Evolutionary conservation across 2,329 filamentous ascomycete species (phyloP), one percentile per base, ranked within the genome.

Genomic region (Neopestalotiopsis rosae): DNA sequence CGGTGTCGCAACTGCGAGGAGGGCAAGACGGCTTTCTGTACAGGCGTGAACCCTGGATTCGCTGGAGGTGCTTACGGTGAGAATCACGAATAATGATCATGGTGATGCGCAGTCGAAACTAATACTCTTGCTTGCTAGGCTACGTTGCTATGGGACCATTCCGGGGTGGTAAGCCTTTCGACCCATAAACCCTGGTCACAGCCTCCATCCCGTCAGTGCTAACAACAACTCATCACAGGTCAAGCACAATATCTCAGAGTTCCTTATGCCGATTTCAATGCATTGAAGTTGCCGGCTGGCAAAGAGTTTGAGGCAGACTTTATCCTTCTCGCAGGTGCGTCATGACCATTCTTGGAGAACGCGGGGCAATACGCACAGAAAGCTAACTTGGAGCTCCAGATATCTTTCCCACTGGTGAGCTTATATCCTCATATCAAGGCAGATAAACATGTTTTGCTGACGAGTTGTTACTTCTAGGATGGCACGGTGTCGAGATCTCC

Each of bases 231-330:
- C 12, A 14, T 34, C 49, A 28, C 84, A 68, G 86, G 87, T 14
- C 88, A 91, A 75, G 90, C 89, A 2, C 88, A 92, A 75, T 92
- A 89, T 69, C 79, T 92, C 20, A 84, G 89, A 3, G 87, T 92
- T 1, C 90, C 90, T 0, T 91, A 88, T 68, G 90, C 90, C 1
- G 90, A 92, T 74, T 91, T 91, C 79, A 92, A 92, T 69, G 87
- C 87, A 5, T 77, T 92, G 40, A 86, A 86, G 66, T 79, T 92
- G 1, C 90, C 90, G 1, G 80, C 85, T 6, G 89, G 89, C 0
- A 89, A 81, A 17, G 88, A 90, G 70, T 81, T 90, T 61, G 90
- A 92, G 74, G 82, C 85, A 0, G 89, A 91, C 72, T 91, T 89
- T 71, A 86, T 87, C 65, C 74, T 85, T 1, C 77, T 85, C 1